Evolutionary conservation across 257 asterid species (phyloP), one percentile per base, ranked within the genome.

Genomic region (Solanum boliviense): DNA sequence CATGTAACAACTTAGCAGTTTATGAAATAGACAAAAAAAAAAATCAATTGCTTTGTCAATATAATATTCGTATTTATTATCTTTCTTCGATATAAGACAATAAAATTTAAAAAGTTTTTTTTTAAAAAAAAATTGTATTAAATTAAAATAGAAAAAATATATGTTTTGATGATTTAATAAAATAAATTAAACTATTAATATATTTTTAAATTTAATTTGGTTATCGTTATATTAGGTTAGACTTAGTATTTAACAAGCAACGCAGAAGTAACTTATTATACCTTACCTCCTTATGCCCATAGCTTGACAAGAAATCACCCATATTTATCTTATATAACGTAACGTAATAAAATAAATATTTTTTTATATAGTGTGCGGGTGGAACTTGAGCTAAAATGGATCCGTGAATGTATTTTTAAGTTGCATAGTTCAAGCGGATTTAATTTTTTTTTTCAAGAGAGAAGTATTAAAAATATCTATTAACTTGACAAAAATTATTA

Each of bases 381-480:
- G 4, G 2, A 56, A 56, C 25, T 7, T 56, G 25, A 20, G 65
- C 65, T 18, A 56, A 56, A 56, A 20, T 56, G 65, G 20, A 3
- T 20, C 7, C 0, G 62, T 16, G 62, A 16, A 52, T 16, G 9
- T 52, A 52, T 52, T 46, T 48, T 20, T 56, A 56, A 18, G n/a
- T 20, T 20, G 0, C 11, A 56, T 56, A 20, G 11, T 56, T 20
- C 25, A 56, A 56, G 65, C 0, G 11, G 65, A 52, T 52, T 56
- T 56, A 0, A 52, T 39, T 39, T 3, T 39, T 38, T 38, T 52
- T 56, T 52, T 16, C 0, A 0, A 1, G 4, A 56, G 9, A 56
- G n/a, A 56, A 56, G 62, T 56, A 56, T 18, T 6, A n/a, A 1
- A 56, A 56, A 18, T 15, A 15, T 2, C 1, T 48, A 1, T 15